Conservation (phyloP, 352 stramenopile genomes). For the Phytophthora agathidicida region DNA sequence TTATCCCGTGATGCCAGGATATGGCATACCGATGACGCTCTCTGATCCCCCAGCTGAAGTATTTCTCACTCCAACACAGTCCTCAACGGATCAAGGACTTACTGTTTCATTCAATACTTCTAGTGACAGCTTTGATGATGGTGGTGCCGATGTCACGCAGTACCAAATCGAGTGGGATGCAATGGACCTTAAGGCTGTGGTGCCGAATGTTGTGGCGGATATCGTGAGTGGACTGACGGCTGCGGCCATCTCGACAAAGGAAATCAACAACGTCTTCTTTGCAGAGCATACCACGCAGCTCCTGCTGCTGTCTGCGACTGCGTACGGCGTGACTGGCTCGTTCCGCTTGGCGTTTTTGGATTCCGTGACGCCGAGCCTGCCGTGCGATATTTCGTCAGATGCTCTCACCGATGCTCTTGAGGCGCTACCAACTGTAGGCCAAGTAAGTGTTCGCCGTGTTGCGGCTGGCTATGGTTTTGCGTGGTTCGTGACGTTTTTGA, state of each 20-base stretch:
- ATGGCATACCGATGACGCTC: slow-evolving; percentile 81
- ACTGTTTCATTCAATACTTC: slow-evolving; percentile 78
- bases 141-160: slow-evolving; percentile 79
- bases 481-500: slow-evolving; percentile 86
- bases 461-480: slow-evolving; percentile 77
- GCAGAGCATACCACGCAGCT: slow-evolving; percentile 87
- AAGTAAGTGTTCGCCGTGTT: slow-evolving; percentile 72
- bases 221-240: slow-evolving; percentile 6
- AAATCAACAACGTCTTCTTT: slow-evolving; percentile 81
- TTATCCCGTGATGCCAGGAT: slow-evolving; percentile 64
- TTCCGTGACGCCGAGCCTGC: slow-evolving; percentile 68
- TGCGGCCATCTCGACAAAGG: slow-evolving; percentile 19
- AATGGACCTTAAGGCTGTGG: slow-evolving; percentile 79
- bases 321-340: slow-evolving; percentile 83
- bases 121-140: slow-evolving; percentile 64
- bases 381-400: slow-evolving; percentile 78
- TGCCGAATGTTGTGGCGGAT: slow-evolving; percentile 20
- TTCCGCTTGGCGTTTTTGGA: slow-evolving; percentile 88
- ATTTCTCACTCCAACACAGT: slow-evolving; percentile 39
- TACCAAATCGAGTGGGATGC: slow-evolving; percentile 95
- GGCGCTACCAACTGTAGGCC: slow-evolving; percentile 82
- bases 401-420: slow-evolving; percentile 83
- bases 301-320: slow-evolving; percentile 79
- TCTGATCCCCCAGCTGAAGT: slow-evolving; percentile 67
- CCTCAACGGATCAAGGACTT: slow-evolving; percentile 52